Evolutionary conservation across 192 early-diverging fungal species (phyloP), one percentile per base, ranked within the genome.

Genomic region (Entrophospora sp.): DNA sequence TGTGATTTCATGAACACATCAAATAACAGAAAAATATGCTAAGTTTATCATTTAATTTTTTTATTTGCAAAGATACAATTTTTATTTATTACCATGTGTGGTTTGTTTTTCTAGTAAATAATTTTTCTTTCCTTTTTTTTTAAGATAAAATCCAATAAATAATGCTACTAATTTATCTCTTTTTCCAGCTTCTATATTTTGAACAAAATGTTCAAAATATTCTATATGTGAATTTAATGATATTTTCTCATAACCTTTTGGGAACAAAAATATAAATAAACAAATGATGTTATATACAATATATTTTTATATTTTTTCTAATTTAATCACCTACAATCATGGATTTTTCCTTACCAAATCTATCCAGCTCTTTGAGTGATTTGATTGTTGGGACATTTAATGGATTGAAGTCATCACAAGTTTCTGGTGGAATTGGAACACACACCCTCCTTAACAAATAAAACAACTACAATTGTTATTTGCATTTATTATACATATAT

Each of bases 391-490:
- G 96, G 7, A 87, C 89, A 2, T 64, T 66, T 13, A 85, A 72
- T 25, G 96, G 96, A 64, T 97, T 82, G 71, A 97, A 98, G 1
- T 78, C 64, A 49, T 92, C 89, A 61, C 91, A 93, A 14, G 71
- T 72, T 46, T 83, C 80, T 2, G 84, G 79, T 30, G 78, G 74
- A 62, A 98, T 97, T 2, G 96, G 96, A n/a, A 96, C 90, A 77
- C 94, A 97, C 12, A 98, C 92, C 27, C 87, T 80, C 27, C 85
- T 89, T 91, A 63, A 42, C n/a, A 9, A 3, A 59, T 16, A 36
- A 56, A 20, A 18, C 31, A 46, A 36, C 20, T 6, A 7, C 5
- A 3, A 61, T 28, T 5, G 24, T 51, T 4, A 38, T 9, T 12
- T 12, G 9, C 4, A 13, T 48, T 32, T 24, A 4, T 37, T 5